Evolutionary conservation across 495 filamentous ascomycete genomes (phyloP), one percentile per base, ranked within the genome.

Genomic region (Xylaria grammica): DNA sequence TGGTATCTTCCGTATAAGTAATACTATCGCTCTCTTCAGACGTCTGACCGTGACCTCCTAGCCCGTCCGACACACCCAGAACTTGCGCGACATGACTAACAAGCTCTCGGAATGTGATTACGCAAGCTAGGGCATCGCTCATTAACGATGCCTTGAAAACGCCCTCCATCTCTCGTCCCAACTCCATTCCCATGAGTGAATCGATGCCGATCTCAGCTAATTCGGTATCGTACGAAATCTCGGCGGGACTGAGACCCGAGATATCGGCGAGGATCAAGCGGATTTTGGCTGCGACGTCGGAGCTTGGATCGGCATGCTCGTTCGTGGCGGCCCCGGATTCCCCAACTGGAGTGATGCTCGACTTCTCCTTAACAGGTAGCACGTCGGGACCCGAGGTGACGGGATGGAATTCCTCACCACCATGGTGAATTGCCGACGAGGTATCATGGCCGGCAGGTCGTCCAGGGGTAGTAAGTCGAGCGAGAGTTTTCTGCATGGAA

Each of bases 111-210:
- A 36, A 36, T 36, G 32, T 36, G 4, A 36, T 36, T 11, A 36
- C 32, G 11, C 32, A 36, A 8, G 66, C 38, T 7, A 83, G 57
- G 0, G 72, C 73, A 53, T 68, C 76, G 4, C 32, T 36, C 32
- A 36, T 36, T 11, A 36, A 36, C 11, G 32, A 36, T 36, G 4
- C 11, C 32, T 81, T 71, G 66, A 86, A 82, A 0, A 50, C 62
- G 0, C 27, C 51, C 42, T 87, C 80, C 7, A 87, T 54, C 55
- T 87, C 83, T 0, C 72, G 72, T 4, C 72, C 76, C 48, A 87
- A 53, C 69, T 87, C 85, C 80, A 84, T 84, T 0, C 79, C 81
- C 71, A 84, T 77, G 0, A 87, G 72, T 0, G 84, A 87, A 59
- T 87, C 85, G 15, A 87, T 82, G 0, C 85, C 84, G 9, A 84